Base-by-base conservation (phyloP, 1,284 basidiomycete genomes). In the Puccinia novopanici region DNA sequence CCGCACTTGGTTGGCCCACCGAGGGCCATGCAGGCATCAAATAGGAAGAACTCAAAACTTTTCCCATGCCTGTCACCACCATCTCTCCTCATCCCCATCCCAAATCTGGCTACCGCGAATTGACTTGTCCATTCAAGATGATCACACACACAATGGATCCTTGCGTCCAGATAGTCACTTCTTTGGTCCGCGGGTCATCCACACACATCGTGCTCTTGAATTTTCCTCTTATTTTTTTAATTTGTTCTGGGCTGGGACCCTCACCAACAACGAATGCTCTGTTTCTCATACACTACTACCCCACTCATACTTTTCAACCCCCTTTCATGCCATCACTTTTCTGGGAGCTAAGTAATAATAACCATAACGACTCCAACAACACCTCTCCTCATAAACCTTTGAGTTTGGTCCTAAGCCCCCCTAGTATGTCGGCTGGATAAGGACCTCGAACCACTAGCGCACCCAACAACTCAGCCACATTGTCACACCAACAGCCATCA, bases 1-100 rank as follows among this genome's bases (percentile, higher is more conserved):
- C 93, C 75, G 92, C 93, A 55, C 89, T 98, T 37, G 95, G 95
- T n/a, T 90, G 94, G 80, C 86, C 90, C 81, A 95, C 93, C 1
- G 87, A 89, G 74, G 89, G 91, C 79, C 88, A 92, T 52, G 89
- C 91, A 12, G 90, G 93, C 84, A 86, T 92, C 78, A 91, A 91
- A 82, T 87, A 90, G n/a, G 93, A 95, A 83, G 90, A 91, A 75
- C 89, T 93, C 82, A 93, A 93, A 67, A 89, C 91, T 67, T 87
- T 89, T 74, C 94, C 94, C 9, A 89, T 91, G 83, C 90, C 92
- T 34, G 86, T 95, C 45, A 89, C 92, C 83, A 89, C 89, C 15
- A 87, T 94, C 30, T 88, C 90, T 48, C 90, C 92, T 75, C 75
- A 82, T 15, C 71, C 84, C 24, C 91, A 92, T 83, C 90, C 92